Percentiles rank a stretch among this genome's conserved stretches.
Conservation (phyloP, 2,329 filamentous ascomycete genomes). For the Pleurostoma richardsiae region DNA sequence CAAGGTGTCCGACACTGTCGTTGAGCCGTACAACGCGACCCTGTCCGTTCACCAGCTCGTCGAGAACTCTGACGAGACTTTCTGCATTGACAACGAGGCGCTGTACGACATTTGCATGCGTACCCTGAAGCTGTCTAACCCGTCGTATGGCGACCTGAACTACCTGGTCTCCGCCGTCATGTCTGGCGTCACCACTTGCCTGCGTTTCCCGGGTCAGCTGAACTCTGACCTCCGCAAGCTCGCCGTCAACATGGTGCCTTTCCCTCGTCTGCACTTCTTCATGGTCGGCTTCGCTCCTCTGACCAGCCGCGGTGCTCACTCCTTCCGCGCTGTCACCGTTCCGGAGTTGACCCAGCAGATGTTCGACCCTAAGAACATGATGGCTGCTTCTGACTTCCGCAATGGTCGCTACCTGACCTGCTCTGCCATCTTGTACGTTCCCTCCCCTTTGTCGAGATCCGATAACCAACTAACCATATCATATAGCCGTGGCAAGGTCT, state of each 20-base stretch:
- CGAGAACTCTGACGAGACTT: slow-evolving; percentile 99
- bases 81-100: slow-evolving; percentile 99
- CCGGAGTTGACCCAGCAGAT: slow-evolving; percentile 99
- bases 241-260: slow-evolving; percentile 99
- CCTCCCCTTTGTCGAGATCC: background rate
- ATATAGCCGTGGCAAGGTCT: slow-evolving; percentile 88
- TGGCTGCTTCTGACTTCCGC: slow-evolving; percentile 99
- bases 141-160: slow-evolving; percentile 98
- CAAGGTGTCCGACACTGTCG: slow-evolving; percentile 99
- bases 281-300: slow-evolving; percentile 99
- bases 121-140: slow-evolving; percentile 97
- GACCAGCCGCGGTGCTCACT: slow-evolving; percentile 78
- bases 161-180: slow-evolving; percentile 99
- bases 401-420: slow-evolving; percentile 99
- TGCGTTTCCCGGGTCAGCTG: slow-evolving; percentile 98
- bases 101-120: slow-evolving; percentile 99
- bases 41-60: slow-evolving; percentile 98
- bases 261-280: slow-evolving; percentile 99
- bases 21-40: slow-evolving; percentile 99
- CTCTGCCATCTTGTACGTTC: slow-evolving; percentile 88
- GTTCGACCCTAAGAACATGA: slow-evolving; percentile 99
- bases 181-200: slow-evolving; percentile 97
- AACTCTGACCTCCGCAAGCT: slow-evolving; percentile 99
- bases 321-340: slow-evolving; percentile 96
- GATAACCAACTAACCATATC: slow-evolving; percentile 18